Evolutionary conservation across 1,284 basidiomycete genomes (phyloP).

Genomic region (Cryptococcus sp.): DNA sequence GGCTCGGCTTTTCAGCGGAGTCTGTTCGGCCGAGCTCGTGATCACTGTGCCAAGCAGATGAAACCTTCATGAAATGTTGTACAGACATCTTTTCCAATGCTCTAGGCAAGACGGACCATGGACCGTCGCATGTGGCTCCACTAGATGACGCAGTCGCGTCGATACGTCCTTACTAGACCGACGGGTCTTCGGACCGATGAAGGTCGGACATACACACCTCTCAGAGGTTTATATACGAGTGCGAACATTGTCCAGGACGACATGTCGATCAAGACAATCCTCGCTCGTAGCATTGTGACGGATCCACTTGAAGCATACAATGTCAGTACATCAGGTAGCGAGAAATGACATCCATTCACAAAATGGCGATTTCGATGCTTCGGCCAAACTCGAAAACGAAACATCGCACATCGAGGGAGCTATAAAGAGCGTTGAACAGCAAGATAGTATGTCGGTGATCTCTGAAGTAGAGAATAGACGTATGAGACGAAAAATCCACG

Average conservation of each 20-base stretch:
- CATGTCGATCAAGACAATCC: background rate
- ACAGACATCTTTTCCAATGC: too few species aligned
- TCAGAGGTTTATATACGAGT: too few species aligned
- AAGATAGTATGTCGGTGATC: slow-evolving; percentile 2
- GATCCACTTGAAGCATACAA: background rate
- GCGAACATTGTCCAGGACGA: background rate
- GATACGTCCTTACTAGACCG: too few species aligned
- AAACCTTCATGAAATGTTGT: too few species aligned
- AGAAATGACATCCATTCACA: background rate
- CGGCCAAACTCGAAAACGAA: background rate
- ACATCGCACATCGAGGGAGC: background rate
- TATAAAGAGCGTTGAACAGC: background rate
- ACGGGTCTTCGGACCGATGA: too few species aligned
- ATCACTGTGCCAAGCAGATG: too few species aligned
- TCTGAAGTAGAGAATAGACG: slow-evolving; percentile 11
- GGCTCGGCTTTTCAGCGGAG: too few species aligned
- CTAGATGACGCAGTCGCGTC: too few species aligned
- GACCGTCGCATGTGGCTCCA: too few species aligned
- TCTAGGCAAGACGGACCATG: too few species aligned
- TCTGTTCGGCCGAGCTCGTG: too few species aligned
- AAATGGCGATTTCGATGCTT: background rate
- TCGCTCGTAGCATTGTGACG: background rate
- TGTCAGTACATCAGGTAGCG: background rate
- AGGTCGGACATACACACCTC: too few species aligned
- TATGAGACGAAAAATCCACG: slow-evolving; percentile 7